phyloP scores from a whole-genome alignment of 1,139 yeast genomes.

The Meyerozyma carpophila region DNA sequence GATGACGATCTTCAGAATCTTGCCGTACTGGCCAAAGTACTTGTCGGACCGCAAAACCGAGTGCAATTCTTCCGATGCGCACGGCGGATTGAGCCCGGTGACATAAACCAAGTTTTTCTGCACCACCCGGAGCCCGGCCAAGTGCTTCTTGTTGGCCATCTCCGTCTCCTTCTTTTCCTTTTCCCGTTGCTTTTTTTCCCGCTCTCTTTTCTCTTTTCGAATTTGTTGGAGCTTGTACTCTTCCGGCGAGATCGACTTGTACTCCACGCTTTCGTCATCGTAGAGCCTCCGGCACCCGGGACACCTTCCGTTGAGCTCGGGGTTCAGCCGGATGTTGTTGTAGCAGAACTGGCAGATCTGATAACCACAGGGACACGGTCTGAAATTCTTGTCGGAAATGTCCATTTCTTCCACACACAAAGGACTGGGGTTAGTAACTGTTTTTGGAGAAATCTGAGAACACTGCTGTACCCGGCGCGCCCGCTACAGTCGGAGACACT shows the following conservation, averaged over 20 bases:
- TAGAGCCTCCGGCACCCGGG: constrained; percentile 96
- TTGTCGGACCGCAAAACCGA: constrained; percentile 80
- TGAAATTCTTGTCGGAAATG: constrained; percentile 89
- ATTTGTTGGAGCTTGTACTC: constrained; percentile 77
- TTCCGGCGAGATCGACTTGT: constrained; percentile 75
- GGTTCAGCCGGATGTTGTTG: constrained; percentile 92
- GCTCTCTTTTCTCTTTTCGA: constrained; percentile 74
- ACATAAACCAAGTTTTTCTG: constrained; percentile 97
- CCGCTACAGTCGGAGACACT: constrained; percentile 13
- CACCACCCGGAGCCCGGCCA: constrained; percentile 95
- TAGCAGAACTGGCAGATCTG: constrained; percentile 98
- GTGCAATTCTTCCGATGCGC: constrained; percentile 85
- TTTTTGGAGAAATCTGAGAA: not conserved
- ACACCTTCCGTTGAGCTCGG: constrained; percentile 91
- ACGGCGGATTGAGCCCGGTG: constrained; percentile 90
- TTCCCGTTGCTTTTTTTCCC: constrained; percentile 83
- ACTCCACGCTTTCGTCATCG: constrained; percentile 90
- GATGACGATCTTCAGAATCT: constrained; percentile 88
- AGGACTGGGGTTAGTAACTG: constrained; percentile 49
- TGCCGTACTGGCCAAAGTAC: constrained; percentile 97
- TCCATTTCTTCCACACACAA: constrained; percentile 97
- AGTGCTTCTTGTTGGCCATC: constrained; percentile 81
- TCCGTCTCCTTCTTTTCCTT: constrained; percentile 91
- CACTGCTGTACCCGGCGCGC: not conserved
- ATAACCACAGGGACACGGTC: constrained; percentile 99